A percentile compares a stretch with the other conserved stretches of the same genome.
Conservation (phyloP, 1,284 basidiomycete genomes). For the Phlebopus sp. region DNA sequence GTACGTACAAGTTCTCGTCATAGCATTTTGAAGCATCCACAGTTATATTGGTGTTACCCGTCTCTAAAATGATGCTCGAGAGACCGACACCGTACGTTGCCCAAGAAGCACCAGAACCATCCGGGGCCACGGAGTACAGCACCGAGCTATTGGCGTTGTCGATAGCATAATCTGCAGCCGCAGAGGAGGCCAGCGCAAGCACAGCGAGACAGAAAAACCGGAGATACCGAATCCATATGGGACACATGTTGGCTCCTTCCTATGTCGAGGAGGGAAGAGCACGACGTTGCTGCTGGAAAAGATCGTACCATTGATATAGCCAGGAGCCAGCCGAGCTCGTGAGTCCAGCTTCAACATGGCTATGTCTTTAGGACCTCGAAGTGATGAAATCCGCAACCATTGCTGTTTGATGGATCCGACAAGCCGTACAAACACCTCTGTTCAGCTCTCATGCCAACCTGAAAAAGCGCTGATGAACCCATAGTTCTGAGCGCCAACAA, state of each 20-base stretch:
- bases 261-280: not conserved
- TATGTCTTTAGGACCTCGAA: too few relatives aligned
- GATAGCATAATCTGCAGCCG: constrained; percentile 6
- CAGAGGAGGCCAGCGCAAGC: not conserved
- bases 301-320: not conserved
- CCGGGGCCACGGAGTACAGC: not conserved
- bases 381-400: too few relatives aligned
- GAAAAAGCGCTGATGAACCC: too few relatives aligned
- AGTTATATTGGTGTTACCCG: not conserved
- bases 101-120: constrained; percentile 3
- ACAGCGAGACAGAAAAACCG: not conserved
- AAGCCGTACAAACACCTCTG: too few relatives aligned
- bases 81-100: constrained; percentile 1
- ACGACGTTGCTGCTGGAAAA: not conserved
- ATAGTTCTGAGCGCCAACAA: too few relatives aligned
- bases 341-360: too few relatives aligned
- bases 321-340: too few relatives aligned
- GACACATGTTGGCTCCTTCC: not conserved
- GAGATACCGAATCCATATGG: not conserved
- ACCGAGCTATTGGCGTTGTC: constrained; percentile 11
- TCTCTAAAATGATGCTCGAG: constrained; percentile 1
- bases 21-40: constrained; percentile 13
- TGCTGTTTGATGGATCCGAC: too few relatives aligned
- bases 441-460: too few relatives aligned
- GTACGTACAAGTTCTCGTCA: constrained; percentile 11